These are phyloP conservation scores for Boletus sp. DNA, from an alignment of 768 basidiomycete genomes.

Conservation along the genomic window DNA sequence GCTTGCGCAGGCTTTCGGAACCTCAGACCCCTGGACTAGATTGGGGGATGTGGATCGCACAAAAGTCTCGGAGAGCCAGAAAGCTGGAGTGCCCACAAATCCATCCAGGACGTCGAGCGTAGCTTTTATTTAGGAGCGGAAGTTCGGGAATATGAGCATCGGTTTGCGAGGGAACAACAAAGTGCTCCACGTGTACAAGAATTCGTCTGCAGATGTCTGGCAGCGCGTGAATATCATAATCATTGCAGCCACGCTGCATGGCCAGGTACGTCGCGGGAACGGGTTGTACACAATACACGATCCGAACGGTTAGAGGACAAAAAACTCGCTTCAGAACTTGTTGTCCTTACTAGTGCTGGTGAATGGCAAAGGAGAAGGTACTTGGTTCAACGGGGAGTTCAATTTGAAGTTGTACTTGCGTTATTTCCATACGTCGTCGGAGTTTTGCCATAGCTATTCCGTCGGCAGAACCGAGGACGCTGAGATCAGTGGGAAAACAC, in stretches of 20 bases:
- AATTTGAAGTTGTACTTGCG: too few relatives aligned
- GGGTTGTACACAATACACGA: not conserved
- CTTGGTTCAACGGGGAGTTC: not conserved
- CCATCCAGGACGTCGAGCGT: not conserved
- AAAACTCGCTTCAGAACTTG: not conserved
- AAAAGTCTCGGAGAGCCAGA: not conserved
- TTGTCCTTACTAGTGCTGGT: not conserved
- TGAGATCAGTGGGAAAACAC: not conserved
- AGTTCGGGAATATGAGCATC: not conserved
- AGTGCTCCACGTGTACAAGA: slow-evolving; percentile 4
- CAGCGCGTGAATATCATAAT: slow-evolving; percentile 6
- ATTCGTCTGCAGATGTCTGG: slow-evolving; percentile 1
- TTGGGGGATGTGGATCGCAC: not conserved
- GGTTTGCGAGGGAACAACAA: slow-evolving; percentile 10
- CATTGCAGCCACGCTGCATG: not conserved
- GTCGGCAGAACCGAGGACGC: not conserved
- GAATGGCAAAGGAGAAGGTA: not conserved
- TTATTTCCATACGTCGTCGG: too few relatives aligned
- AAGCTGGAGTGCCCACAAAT: not conserved
- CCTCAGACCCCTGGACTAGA: not conserved
- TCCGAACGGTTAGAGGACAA: not conserved
- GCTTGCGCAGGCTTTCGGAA: not conserved
- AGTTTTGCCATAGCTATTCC: not conserved
- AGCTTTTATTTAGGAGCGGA: slow-evolving; percentile 9
- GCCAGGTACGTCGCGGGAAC: not conserved